These are phyloP conservation scores for Sphaerulina vaccinii DNA, from an alignment of 2,329 filamentous ascomycete genomes.

Conservation along the genomic window DNA sequence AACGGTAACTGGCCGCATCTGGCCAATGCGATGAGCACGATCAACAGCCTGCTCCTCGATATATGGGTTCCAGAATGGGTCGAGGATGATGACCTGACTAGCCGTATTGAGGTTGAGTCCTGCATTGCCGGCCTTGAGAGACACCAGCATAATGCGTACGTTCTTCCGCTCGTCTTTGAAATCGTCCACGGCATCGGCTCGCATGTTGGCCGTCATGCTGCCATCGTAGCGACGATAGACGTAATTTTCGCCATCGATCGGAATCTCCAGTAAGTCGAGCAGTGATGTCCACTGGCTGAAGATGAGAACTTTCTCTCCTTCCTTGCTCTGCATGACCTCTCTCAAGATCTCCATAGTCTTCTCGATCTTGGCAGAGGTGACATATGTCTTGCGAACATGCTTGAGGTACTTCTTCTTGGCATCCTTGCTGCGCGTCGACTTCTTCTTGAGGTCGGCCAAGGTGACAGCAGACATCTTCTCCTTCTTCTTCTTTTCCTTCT, in stretches of 20 bases:
- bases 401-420: slow-evolving; percentile 68
- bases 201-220: slow-evolving; percentile 65
- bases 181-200: slow-evolving; percentile 64
- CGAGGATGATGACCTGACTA: slow-evolving; percentile 82
- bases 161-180: slow-evolving; percentile 63
- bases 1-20: slow-evolving; percentile 69
- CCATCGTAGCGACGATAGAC: slow-evolving; percentile 73
- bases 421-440: slow-evolving; percentile 61
- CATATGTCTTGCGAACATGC: slow-evolving; percentile 66
- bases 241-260: slow-evolving; percentile 59
- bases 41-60: slow-evolving; percentile 92
- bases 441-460: slow-evolving; percentile 65
- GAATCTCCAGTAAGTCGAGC: slow-evolving; percentile 73
- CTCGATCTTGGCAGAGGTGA: slow-evolving; percentile 72
- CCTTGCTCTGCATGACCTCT: slow-evolving; percentile 45
- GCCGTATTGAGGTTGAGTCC: slow-evolving; percentile 83
- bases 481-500: slow-evolving; percentile 32
- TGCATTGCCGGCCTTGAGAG: slow-evolving; percentile 77
- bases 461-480: slow-evolving; percentile 44
- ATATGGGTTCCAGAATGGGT: slow-evolving; percentile 93
- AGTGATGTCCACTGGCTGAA: slow-evolving; percentile 81
- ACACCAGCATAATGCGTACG: slow-evolving; percentile 70
- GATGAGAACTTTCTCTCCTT: slow-evolving; percentile 73
- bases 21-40: slow-evolving; percentile 83
- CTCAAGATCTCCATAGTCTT: slow-evolving; percentile 65